Conservation (phyloP, 805 yeast species). For the Hanseniaspora thailandica region DNA sequence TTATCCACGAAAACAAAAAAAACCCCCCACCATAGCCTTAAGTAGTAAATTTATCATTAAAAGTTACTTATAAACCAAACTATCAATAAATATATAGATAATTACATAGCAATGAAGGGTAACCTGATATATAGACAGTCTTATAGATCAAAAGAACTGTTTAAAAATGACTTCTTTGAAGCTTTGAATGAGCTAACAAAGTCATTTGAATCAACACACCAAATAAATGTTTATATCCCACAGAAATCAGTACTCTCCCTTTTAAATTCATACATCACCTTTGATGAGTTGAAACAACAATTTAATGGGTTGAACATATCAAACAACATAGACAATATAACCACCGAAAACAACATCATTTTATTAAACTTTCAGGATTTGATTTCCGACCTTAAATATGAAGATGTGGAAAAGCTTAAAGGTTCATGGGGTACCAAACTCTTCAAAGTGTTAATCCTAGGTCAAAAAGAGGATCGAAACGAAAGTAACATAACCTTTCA, state of each 20-base stretch:
- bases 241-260: background rate
- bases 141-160: background rate
- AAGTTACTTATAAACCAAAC: too few relatives aligned
- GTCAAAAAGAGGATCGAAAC: background rate
- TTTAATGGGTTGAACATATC: background rate
- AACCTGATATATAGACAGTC: background rate
- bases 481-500: background rate
- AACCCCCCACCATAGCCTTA: too few relatives aligned
- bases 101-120: background rate
- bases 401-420: background rate
- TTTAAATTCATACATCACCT: slow-evolving; percentile 5
- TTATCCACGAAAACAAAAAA: too few relatives aligned
- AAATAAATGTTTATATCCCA: slow-evolving; percentile 2
- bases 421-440: background rate
- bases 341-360: background rate
- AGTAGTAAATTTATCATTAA: too few relatives aligned
- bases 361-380: background rate
- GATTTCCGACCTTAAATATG: background rate
- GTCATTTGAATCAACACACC: background rate
- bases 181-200: background rate
- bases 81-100: background rate
- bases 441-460: background rate
- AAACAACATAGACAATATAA: background rate
- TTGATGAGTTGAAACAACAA: background rate
- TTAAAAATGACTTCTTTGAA: background rate